Evolutionary conservation across 2,329 filamentous ascomycete genomes (phyloP).

Genomic region (Penicillium sclerotigenum): DNA sequence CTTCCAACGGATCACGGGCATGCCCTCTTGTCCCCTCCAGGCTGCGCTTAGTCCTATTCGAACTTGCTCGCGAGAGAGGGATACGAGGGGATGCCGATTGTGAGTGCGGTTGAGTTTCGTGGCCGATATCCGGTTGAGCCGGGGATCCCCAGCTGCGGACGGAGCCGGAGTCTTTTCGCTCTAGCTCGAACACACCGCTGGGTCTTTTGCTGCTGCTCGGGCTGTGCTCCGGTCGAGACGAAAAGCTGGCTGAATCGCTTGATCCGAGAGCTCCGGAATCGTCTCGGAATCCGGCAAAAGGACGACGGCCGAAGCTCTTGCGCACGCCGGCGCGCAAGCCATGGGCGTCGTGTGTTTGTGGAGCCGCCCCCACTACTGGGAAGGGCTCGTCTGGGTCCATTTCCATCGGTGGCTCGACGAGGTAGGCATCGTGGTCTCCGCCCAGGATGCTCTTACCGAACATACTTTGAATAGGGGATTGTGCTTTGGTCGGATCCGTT

Average conservation of each 20-base stretch:
- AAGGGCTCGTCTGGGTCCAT: slow-evolving; percentile 45
- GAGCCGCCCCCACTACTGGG: slow-evolving; percentile 19
- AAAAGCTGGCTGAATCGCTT: slow-evolving; percentile 15
- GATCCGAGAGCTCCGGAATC: slow-evolving; percentile 7
- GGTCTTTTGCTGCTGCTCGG: slow-evolving; percentile 14
- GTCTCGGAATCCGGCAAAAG: slow-evolving; percentile 46
- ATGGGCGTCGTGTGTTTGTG: slow-evolving; percentile 18
- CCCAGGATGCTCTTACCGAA: slow-evolving; percentile 53
- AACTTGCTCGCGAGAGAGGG: slow-evolving; percentile 27
- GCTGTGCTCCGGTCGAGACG: slow-evolving; percentile 14
- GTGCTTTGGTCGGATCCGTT: slow-evolving; percentile 54
- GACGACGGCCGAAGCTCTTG: slow-evolving; percentile 46
- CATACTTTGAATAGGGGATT: slow-evolving; percentile 47
- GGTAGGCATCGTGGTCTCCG: slow-evolving; percentile 50
- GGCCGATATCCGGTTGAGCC: slow-evolving; percentile 16
- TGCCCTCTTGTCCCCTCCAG: slow-evolving; percentile 55
- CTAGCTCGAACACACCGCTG: slow-evolving; percentile 18
- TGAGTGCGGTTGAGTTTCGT: slow-evolving; percentile 17
- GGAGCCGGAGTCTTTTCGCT: slow-evolving; percentile 28
- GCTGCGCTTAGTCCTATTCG: slow-evolving; percentile 37
- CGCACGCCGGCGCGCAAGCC: slow-evolving; percentile 51
- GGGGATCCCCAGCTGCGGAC: slow-evolving; percentile 19
- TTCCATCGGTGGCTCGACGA: slow-evolving; percentile 56
- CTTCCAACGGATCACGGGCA: slow-evolving; percentile 62
- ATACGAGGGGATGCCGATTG: slow-evolving; percentile 31